Percentiles rank a stretch among this genome's conserved stretches.
Conservation (phyloP, 1,139 yeast genomes). For the Diutina mesorugosa region DNA sequence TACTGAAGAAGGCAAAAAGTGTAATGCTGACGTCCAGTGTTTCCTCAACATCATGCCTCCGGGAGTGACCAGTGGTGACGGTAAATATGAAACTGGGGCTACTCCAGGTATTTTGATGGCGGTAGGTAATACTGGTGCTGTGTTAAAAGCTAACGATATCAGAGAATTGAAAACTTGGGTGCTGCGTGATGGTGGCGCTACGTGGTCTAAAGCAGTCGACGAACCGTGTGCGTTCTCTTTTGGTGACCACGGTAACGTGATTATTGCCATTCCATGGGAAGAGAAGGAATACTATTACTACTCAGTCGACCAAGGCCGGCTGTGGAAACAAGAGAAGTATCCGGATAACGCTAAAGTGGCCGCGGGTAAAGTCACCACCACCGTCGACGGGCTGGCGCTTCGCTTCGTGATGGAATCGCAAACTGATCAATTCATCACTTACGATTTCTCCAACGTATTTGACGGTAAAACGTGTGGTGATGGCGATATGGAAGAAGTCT, state of each 20-base stretch:
- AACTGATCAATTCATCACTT: constrained; percentile 15
- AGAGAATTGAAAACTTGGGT: constrained; percentile 36
- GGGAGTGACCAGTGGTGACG: constrained; percentile 40
- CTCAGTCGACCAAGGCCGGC: constrained; percentile 64
- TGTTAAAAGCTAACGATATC: constrained; percentile 8
- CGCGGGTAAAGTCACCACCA: constrained; percentile 28
- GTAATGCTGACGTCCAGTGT: constrained; percentile 35
- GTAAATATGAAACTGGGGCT: constrained; percentile 45
- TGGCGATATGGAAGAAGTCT: constrained; percentile 59
- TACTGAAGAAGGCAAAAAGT: constrained; percentile 33
- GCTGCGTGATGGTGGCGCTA: constrained; percentile 67
- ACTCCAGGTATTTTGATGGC: constrained; percentile 66
- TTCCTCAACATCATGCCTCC: constrained; percentile 43
- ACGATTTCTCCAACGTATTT: constrained; percentile 55
- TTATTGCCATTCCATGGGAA: constrained; percentile 40
- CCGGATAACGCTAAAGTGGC: constrained; percentile 16
- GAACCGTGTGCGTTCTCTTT: constrained; percentile 46
- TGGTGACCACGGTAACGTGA: constrained; percentile 74
- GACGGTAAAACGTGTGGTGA: constrained; percentile 35
- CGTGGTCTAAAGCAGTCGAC: constrained; percentile 51
- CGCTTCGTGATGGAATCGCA: constrained; percentile 23
- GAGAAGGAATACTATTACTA: constrained; percentile 21
- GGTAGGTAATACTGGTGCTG: constrained; percentile 38
- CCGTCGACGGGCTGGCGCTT: constrained; percentile 64
- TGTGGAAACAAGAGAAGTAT: constrained; percentile 32